A percentile compares a stretch with the other conserved stretches of the same genome.
These are phyloP conservation scores for Chrysopogon serrulatus DNA, from an alignment of 176 grass and related monocot species.

Conservation along the genomic window DNA sequence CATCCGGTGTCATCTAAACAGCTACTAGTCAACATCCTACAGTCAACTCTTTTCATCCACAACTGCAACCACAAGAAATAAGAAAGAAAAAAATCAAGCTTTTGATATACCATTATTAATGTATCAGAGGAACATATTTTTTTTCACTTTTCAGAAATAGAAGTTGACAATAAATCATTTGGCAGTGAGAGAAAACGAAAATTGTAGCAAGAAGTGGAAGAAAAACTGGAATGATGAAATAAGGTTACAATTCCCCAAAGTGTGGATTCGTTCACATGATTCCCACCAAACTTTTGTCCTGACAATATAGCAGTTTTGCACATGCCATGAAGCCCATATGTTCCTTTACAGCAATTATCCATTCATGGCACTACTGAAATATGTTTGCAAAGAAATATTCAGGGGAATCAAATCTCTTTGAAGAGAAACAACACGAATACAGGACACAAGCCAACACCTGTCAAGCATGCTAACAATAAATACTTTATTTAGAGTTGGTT, in stretches of 20 bases:
- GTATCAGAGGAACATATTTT: background rate
- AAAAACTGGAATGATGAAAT: background rate
- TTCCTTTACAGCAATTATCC: background rate
- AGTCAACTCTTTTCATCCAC: conserved; percentile 15
- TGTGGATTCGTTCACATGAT: background rate
- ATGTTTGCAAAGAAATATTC: background rate
- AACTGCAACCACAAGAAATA: background rate
- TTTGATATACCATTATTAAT: background rate
- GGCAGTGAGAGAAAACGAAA: background rate
- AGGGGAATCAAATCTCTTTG: background rate
- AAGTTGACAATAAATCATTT: background rate
- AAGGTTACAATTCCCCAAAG: background rate
- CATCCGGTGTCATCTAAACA: conserved; percentile 50
- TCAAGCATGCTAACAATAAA: background rate
- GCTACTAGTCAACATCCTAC: conserved; percentile 35
- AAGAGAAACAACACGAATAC: background rate
- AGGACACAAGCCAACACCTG: background rate
- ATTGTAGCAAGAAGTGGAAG: background rate
- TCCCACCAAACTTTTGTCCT: background rate
- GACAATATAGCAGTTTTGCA: background rate
- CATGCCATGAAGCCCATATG: background rate
- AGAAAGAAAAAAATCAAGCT: background rate
- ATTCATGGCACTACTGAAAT: background rate
- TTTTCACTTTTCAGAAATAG: background rate
- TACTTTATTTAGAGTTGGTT: background rate